Evolutionary conservation across 257 asterid species (phyloP).

Genomic region (Nicotiana undulata): DNA sequence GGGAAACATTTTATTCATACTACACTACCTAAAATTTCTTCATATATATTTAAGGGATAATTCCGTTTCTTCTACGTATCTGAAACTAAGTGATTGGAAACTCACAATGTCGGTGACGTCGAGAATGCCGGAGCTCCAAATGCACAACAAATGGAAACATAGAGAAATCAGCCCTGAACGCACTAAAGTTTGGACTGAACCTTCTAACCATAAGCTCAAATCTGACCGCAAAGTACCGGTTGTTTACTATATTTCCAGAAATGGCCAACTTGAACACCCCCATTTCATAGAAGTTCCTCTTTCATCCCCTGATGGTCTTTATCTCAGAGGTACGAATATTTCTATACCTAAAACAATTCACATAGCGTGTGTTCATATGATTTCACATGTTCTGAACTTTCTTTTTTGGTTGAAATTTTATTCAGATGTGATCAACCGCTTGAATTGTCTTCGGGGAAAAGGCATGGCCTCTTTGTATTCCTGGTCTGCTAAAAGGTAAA

Average conservation of each 20-base stretch:
- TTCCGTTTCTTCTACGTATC: background rate
- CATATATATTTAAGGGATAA: slow-evolving; percentile 11
- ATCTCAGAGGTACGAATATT: slow-evolving; percentile 41
- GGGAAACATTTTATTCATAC: background rate
- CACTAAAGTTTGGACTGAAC: slow-evolving; percentile 56
- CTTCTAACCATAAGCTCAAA: slow-evolving; percentile 21
- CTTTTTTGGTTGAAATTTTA: background rate
- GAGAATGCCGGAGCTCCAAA: slow-evolving; percentile 30
- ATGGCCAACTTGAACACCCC: slow-evolving; percentile 90
- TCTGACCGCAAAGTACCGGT: slow-evolving; percentile 39
- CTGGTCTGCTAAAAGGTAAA: slow-evolving; percentile 78
- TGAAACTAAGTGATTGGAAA: background rate
- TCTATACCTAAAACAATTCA: background rate
- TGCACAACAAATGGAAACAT: slow-evolving; percentile 22
- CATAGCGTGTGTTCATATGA: background rate
- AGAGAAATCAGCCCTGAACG: slow-evolving; percentile 57
- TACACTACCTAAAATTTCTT: background rate
- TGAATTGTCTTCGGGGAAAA: slow-evolving; percentile 71
- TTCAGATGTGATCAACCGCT: slow-evolving; percentile 61
- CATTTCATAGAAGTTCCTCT: slow-evolving; percentile 93
- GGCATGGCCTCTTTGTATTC: slow-evolving; percentile 75
- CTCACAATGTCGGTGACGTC: slow-evolving; percentile 40
- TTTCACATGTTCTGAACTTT: background rate
- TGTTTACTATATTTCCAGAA: slow-evolving; percentile 59
- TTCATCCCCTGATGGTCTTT: slow-evolving; percentile 54